phyloP scores from a whole-genome alignment of 352 stramenopile genomes.

The Pythium scleroteichum region DNA sequence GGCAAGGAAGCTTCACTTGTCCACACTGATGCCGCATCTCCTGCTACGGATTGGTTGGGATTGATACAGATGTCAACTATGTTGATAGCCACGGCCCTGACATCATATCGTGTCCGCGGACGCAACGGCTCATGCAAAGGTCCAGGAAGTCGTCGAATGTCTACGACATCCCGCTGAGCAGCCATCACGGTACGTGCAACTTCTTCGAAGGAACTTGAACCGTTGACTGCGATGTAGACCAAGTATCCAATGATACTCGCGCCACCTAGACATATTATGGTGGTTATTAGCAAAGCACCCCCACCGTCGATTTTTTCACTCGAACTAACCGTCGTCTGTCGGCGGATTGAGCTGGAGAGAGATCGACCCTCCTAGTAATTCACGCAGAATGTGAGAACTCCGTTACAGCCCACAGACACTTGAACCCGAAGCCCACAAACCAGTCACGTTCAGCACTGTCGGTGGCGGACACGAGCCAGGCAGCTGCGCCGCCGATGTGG shows the following conservation, averaged over 20 bases:
- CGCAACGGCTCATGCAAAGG: slow-evolving; percentile 27
- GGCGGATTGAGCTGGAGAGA: slow-evolving; percentile 39
- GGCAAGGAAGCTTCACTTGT: slow-evolving; percentile 40
- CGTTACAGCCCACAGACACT: background rate
- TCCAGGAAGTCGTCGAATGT: slow-evolving; percentile 38
- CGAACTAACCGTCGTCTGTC: slow-evolving; percentile 43
- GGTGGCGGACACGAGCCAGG: slow-evolving; percentile 44
- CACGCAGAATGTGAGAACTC: background rate
- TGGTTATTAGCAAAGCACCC: background rate
- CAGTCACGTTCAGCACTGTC: slow-evolving; percentile 41
- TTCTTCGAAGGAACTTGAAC: slow-evolving; percentile 34
- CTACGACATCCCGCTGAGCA: slow-evolving; percentile 24
- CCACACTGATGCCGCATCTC: slow-evolving; percentile 19
- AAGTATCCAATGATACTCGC: slow-evolving; percentile 52
- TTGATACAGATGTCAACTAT: slow-evolving; percentile 46
- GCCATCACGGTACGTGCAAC: slow-evolving; percentile 33
- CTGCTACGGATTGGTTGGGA: slow-evolving; percentile 10
- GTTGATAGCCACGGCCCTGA: slow-evolving; percentile 58
- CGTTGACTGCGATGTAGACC: slow-evolving; percentile 50
- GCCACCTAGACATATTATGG: slow-evolving; percentile 33
- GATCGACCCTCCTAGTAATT: slow-evolving; percentile 43
- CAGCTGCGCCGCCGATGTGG: slow-evolving; percentile 31
- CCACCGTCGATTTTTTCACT: background rate
- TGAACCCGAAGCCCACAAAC: slow-evolving; percentile 20
- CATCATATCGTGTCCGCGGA: slow-evolving; percentile 42